Evolutionary conservation across 2,329 filamentous ascomycete species (phyloP).

Genomic region (Apiospora aurea): DNA sequence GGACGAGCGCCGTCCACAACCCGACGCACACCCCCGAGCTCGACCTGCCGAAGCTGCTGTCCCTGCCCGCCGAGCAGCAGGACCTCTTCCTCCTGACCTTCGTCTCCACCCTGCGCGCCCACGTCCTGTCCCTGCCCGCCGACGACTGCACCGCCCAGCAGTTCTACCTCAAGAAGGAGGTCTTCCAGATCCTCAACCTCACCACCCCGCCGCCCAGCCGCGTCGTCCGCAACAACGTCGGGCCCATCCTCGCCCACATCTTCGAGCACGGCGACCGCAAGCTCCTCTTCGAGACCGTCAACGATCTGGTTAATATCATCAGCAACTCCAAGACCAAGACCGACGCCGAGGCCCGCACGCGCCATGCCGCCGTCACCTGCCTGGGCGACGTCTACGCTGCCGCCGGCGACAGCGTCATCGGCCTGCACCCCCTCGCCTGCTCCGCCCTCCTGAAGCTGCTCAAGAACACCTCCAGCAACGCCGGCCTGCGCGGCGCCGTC

Average conservation of each 20-base stretch:
- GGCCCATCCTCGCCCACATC: slow-evolving; percentile 82
- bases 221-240: slow-evolving; percentile 88
- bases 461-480: slow-evolving; percentile 80
- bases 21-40: slow-evolving; percentile 74
- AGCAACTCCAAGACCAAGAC: slow-evolving; percentile 74
- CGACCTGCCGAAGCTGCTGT: slow-evolving; percentile 87
- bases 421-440: slow-evolving; percentile 78
- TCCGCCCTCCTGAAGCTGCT: slow-evolving; percentile 77
- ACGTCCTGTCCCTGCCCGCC: slow-evolving; percentile 75
- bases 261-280: slow-evolving; percentile 88
- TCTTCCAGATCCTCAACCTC: slow-evolving; percentile 91
- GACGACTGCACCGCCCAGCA: slow-evolving; percentile 90
- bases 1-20: slow-evolving; percentile 45
- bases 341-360: slow-evolving; percentile 79
- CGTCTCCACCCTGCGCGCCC: slow-evolving; percentile 80
- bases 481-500: slow-evolving; percentile 80
- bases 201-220: slow-evolving; percentile 81
- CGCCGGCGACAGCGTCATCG: slow-evolving; percentile 93
- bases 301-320: slow-evolving; percentile 79
- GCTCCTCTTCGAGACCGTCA: slow-evolving; percentile 91
- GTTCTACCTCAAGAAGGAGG: slow-evolving; percentile 89
- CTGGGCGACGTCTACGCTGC: slow-evolving; percentile 88
- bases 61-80: slow-evolving; percentile 91
- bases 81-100: slow-evolving; percentile 93
- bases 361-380: slow-evolving; percentile 87